phyloP scores from a whole-genome alignment of 2,329 filamentous ascomycete genomes.

The Ophiostoma triangulosporum region DNA sequence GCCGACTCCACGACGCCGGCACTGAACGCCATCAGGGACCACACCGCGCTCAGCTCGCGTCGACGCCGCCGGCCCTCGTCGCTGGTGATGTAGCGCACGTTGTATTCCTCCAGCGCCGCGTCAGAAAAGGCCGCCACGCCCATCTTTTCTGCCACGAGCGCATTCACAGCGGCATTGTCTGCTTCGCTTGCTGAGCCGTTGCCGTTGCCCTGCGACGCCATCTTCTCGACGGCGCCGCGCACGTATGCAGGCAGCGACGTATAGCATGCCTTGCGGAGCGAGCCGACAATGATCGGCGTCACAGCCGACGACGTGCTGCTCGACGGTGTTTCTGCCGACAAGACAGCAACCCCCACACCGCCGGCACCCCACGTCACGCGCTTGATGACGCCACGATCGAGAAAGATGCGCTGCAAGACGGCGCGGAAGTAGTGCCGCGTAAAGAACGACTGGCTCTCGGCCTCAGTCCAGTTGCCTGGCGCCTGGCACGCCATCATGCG shows the following conservation, averaged over 20 bases:
- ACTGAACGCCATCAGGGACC: conserved; percentile 94
- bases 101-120: conserved; percentile 61
- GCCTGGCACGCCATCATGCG: conserved; percentile 98
- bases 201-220: conserved; percentile 24
- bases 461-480: conserved; percentile 74
- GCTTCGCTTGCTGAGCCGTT: conserved; percentile 18
- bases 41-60: conserved; percentile 74
- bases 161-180: conserved; percentile 10
- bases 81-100: conserved; percentile 36
- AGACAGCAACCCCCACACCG: too few relatives aligned
- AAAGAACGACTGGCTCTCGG: conserved; percentile 79
- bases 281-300: conserved; percentile 75
- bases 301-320: conserved; percentile 33
- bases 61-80: conserved; percentile 36
- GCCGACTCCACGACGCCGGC: conserved; percentile 78
- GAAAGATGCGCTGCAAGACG: conserved; percentile 78
- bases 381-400: conserved; percentile 66
- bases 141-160: conserved; percentile 54
- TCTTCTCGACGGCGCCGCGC: conserved; percentile 64
- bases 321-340: neutral
- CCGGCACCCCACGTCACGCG: conserved; percentile 38
- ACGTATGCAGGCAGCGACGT: conserved; percentile 63
- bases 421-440: conserved; percentile 86
- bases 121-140: conserved; percentile 45
- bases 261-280: conserved; percentile 69